Percentiles rank a stretch among this genome's conserved stretches.
These are phyloP conservation scores for Rhodomyrtus tomentosa DNA, from an alignment of 345 rosid genomes.

Conservation along the genomic window DNA sequence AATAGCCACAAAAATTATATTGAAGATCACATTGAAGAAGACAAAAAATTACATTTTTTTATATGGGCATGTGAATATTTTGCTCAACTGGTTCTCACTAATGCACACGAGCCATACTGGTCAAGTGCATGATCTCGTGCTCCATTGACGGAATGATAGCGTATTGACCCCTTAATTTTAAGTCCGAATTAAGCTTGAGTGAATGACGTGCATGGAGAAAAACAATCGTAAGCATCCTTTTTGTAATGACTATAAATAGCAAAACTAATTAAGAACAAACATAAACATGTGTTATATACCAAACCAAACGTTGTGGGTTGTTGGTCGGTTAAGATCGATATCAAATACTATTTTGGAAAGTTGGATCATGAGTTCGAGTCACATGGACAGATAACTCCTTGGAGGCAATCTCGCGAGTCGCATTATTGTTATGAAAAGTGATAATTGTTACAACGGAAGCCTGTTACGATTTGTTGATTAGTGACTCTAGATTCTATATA, in stretches of 20 bases:
- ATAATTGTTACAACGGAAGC: background rate
- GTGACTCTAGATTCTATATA: background rate
- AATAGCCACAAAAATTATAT: too few species aligned
- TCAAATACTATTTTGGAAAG: background rate
- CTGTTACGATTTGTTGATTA: background rate
- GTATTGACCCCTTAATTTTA: background rate
- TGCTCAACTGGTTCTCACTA: background rate
- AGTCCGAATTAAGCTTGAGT: background rate
- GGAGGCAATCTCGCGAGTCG: background rate
- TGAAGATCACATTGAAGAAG: background rate
- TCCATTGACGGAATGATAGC: background rate
- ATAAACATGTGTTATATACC: background rate
- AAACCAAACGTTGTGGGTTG: background rate
- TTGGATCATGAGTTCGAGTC: background rate
- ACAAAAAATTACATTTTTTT: background rate
- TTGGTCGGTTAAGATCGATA: background rate
- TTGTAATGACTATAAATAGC: background rate
- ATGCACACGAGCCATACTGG: background rate
- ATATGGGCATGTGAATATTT: background rate
- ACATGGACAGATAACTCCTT: background rate
- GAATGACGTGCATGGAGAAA: background rate
- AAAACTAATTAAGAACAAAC: background rate
- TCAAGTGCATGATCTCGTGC: background rate
- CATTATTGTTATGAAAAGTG: background rate
- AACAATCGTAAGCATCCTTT: background rate